A percentile compares a stretch with the other conserved stretches of the same genome.
These are phyloP conservation scores for Saccharum officinarum DNA, from an alignment of 176 grass and related monocot genomes.

Conservation along the genomic window DNA sequence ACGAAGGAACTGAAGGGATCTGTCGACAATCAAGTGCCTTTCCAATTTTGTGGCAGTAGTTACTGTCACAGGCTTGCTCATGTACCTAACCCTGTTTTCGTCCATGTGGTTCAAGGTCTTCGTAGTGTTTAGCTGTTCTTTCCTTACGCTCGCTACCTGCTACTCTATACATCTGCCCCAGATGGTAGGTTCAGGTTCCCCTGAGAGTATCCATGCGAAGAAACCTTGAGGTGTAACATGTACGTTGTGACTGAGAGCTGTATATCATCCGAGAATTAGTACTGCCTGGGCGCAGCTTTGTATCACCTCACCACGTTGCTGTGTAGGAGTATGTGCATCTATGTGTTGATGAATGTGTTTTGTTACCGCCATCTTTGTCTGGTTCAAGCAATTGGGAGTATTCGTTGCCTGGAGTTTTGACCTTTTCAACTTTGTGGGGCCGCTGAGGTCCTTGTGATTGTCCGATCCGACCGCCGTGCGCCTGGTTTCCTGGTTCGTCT, in stretches of 20 bases:
- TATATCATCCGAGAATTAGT: conserved; percentile 1
- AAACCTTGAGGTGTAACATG: conserved; percentile 29
- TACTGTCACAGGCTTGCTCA: conserved; percentile 38
- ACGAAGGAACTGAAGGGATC: conserved; percentile 72
- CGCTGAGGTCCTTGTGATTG: not conserved
- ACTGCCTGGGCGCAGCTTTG: not conserved
- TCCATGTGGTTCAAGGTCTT: conserved; percentile 86
- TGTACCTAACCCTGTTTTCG: conserved; percentile 65
- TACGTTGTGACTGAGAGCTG: conserved; percentile 16
- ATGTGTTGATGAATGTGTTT: not conserved
- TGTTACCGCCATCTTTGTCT: not conserved
- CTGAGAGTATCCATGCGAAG: conserved; percentile 32
- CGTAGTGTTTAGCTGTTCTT: conserved; percentile 55
- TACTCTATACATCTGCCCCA: conserved; percentile 62
- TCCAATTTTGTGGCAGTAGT: conserved; percentile 55
- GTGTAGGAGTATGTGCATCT: conserved; percentile 17
- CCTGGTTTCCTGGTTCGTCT: not conserved
- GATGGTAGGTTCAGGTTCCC: conserved; percentile 30
- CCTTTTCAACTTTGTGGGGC: not conserved
- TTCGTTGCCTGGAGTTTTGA: not conserved
- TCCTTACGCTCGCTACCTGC: conserved; percentile 59
- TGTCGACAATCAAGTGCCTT: conserved; percentile 59
- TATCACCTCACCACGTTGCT: not conserved
- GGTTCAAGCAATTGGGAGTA: not conserved
- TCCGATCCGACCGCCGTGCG: not conserved